Conservation (phyloP, 148 eudicot genomes). For the Polygonum maritimum region DNA sequence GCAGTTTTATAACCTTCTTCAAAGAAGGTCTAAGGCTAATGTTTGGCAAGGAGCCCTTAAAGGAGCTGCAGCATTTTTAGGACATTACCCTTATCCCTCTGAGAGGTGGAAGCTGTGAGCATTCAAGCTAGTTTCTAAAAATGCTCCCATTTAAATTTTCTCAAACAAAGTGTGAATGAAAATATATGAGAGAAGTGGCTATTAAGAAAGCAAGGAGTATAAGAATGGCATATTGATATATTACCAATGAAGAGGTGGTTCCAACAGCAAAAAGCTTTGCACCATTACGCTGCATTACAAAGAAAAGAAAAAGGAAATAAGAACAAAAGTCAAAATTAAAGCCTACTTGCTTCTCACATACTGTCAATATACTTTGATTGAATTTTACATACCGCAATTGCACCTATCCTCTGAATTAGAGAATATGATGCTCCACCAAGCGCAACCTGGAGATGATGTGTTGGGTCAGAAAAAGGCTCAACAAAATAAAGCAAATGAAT, state of each 20-base stretch:
- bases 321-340: neutral
- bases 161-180: neutral
- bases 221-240: neutral
- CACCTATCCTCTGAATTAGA: slow-evolving; percentile 74
- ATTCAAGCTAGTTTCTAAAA: neutral
- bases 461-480: neutral
- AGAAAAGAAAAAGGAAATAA: neutral
- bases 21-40: neutral
- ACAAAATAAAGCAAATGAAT: neutral
- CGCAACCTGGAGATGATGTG: slow-evolving; percentile 45
- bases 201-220: neutral
- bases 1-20: too few species aligned
- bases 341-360: neutral
- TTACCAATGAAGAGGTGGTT: slow-evolving; percentile 86
- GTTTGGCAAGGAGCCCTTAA: neutral
- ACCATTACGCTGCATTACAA: slow-evolving; percentile 69
- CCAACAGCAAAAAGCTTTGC: slow-evolving; percentile 90
- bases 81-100: neutral
- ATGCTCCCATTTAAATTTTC: neutral
- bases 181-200: neutral
- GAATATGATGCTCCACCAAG: slow-evolving; percentile 75
- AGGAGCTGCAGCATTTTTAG: neutral
- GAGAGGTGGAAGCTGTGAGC: neutral
- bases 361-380: neutral
- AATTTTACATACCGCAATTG: slow-evolving; percentile 55